phyloP scores from a whole-genome alignment of 495 filamentous ascomycete species.

The Neurospora intermedia region DNA sequence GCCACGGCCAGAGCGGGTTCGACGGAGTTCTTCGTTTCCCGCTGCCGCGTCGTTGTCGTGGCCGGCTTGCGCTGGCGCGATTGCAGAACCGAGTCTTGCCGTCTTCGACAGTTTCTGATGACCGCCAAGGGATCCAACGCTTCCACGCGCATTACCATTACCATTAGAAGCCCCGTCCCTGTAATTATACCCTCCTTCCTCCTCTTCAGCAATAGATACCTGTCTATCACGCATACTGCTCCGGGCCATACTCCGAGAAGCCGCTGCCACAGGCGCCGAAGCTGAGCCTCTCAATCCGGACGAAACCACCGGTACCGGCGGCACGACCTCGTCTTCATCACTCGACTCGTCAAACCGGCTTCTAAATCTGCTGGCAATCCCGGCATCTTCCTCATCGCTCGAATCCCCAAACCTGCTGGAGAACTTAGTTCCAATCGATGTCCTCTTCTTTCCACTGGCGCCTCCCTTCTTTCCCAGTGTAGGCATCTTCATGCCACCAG shows the following conservation, averaged over 20 bases:
- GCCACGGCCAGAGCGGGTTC: constrained; percentile 28
- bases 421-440: constrained; percentile 18
- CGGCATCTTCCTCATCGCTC: constrained; percentile 58
- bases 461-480: constrained; percentile 23
- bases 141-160: background rate
- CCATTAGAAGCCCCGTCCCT: background rate
- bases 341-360: constrained; percentile 79
- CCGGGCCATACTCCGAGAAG: background rate
- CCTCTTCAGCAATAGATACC: background rate
- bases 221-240: background rate
- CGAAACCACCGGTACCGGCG: constrained; percentile 10
- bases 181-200: background rate
- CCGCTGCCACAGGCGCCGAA: background rate
- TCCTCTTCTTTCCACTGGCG: constrained; percentile 2
- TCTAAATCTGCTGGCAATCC: constrained; percentile 37
- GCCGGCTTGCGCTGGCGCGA: background rate
- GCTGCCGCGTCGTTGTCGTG: background rate
- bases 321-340: constrained; percentile 47
- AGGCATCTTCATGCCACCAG: constrained; percentile 19
- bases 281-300: background rate
- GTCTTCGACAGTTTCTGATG: background rate
- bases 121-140: background rate
- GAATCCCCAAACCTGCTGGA: constrained; percentile 48
- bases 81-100: background rate
- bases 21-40: constrained; percentile 8